Evolutionary conservation across 768 basidiomycete genomes (phyloP).

Genomic region (Thelephora aurantiotincta): DNA sequence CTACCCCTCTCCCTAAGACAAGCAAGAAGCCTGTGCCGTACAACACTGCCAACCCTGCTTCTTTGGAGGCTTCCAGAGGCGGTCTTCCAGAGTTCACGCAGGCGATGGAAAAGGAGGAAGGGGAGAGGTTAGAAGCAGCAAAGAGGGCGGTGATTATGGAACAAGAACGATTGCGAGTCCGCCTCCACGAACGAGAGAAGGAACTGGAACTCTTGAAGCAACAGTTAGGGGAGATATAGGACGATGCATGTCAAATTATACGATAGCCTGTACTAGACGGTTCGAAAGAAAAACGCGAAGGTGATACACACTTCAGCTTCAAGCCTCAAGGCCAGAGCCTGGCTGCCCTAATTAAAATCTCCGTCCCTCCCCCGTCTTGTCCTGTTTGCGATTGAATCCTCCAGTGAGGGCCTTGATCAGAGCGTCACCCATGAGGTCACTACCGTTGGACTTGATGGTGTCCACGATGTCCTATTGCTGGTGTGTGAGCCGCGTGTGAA

Average conservation of each 20-base stretch:
- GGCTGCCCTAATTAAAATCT: too few relatives aligned
- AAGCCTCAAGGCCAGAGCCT: too few relatives aligned
- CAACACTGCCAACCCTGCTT: constrained; percentile 37
- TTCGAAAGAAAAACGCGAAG: too few relatives aligned
- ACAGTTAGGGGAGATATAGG: constrained; percentile 18
- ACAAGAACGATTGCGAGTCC: constrained; percentile 56
- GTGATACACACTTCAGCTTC: too few relatives aligned
- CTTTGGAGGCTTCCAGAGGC: constrained; percentile 49
- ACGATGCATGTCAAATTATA: not conserved
- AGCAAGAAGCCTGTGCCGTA: constrained; percentile 57
- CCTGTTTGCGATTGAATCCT: too few relatives aligned
- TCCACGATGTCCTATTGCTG: too few relatives aligned
- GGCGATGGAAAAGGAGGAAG: constrained; percentile 81
- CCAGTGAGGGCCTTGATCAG: too few relatives aligned
- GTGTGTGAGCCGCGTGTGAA: too few relatives aligned
- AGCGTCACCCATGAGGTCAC: too few relatives aligned
- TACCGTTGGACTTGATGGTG: too few relatives aligned
- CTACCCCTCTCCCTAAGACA: constrained; percentile 60
- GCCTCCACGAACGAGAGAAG: constrained; percentile 69
- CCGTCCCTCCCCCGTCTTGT: too few relatives aligned
- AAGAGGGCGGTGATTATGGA: constrained; percentile 56
- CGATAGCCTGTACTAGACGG: too few relatives aligned
- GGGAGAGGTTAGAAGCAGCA: constrained; percentile 65
- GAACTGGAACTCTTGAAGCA: constrained; percentile 63
- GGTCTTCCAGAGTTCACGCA: constrained; percentile 73